Conservation (phyloP, 805 yeast genomes). For the Hanseniaspora mollemarum region DNA sequence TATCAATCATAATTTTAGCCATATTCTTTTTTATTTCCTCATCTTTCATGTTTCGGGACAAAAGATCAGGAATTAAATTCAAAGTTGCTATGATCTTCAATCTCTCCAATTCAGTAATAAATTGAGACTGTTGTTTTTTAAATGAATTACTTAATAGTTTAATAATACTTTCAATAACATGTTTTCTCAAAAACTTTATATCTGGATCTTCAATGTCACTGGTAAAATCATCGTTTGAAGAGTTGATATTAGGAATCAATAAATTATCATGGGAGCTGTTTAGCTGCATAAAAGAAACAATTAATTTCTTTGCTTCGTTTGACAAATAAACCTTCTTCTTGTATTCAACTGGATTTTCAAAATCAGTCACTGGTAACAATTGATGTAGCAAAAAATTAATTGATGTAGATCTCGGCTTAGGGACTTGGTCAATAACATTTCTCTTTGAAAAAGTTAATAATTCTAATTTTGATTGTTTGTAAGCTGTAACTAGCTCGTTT, state of each 20-base stretch:
- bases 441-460: slow-evolving; percentile 62
- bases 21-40: slow-evolving; percentile 48
- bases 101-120: slow-evolving; percentile 12
- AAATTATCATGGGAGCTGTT: not conserved
- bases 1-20: slow-evolving; percentile 57
- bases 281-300: slow-evolving; percentile 39
- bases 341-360: slow-evolving; percentile 30
- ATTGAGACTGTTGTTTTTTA: slow-evolving; percentile 20
- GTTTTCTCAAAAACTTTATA: slow-evolving; percentile 60
- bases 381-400: slow-evolving; percentile 68
- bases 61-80: slow-evolving; percentile 17
- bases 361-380: slow-evolving; percentile 42
- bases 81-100: not conserved
- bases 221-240: slow-evolving; percentile 30
- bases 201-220: slow-evolving; percentile 52
- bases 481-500: slow-evolving; percentile 64
- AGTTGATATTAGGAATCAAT: not conserved
- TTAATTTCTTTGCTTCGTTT: slow-evolving; percentile 49
- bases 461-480: slow-evolving; percentile 70
- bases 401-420: slow-evolving; percentile 66
- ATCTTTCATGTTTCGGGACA: slow-evolving; percentile 36
- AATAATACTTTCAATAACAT: slow-evolving; percentile 55
- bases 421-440: slow-evolving; percentile 33
- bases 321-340: slow-evolving; percentile 38
- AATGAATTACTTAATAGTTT: slow-evolving; percentile 44